phyloP scores from a whole-genome alignment of 495 filamentous ascomycete genomes.

The Paragyromitra xinjiangensis region DNA sequence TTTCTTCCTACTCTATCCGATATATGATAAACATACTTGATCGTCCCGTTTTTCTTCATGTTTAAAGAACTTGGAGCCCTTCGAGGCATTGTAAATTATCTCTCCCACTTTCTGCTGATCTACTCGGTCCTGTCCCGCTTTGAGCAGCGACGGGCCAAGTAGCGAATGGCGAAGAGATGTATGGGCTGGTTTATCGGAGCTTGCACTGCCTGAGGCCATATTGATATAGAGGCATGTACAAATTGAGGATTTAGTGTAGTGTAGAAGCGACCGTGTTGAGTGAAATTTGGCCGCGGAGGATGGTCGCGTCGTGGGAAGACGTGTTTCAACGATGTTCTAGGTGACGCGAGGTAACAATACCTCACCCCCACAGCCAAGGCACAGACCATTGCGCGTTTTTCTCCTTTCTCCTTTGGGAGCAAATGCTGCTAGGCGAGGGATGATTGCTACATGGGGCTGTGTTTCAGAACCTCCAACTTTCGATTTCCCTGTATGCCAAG shows the following conservation, averaged over 20 bases:
- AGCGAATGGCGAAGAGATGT: conserved; percentile 64
- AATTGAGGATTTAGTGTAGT: background rate
- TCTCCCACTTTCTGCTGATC: conserved; percentile 94
- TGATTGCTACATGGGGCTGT: background rate
- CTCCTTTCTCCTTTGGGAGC: background rate
- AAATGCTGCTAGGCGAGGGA: background rate
- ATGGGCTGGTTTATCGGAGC: conserved; percentile 13
- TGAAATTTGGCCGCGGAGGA: background rate
- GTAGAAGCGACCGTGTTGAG: background rate
- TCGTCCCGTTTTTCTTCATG: conserved; percentile 86
- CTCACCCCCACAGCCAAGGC: background rate
- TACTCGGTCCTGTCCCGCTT: conserved; percentile 92
- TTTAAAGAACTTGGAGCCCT: conserved; percentile 96
- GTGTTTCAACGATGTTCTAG: conserved; percentile 21
- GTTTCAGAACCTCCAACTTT: too few species aligned
- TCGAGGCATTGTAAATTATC: conserved; percentile 96
- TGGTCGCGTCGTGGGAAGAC: conserved; percentile 31
- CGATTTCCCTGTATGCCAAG: background rate
- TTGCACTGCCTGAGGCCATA: conserved; percentile 31
- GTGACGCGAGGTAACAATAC: background rate
- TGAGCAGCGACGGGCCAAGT: conserved; percentile 91
- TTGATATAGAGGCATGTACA: background rate
- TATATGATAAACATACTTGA: conserved; percentile 44
- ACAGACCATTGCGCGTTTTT: background rate
- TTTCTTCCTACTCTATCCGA: background rate